Evolutionary conservation across 2,329 filamentous ascomycete species (phyloP).

Genomic region (Colletotrichum kahawae): DNA sequence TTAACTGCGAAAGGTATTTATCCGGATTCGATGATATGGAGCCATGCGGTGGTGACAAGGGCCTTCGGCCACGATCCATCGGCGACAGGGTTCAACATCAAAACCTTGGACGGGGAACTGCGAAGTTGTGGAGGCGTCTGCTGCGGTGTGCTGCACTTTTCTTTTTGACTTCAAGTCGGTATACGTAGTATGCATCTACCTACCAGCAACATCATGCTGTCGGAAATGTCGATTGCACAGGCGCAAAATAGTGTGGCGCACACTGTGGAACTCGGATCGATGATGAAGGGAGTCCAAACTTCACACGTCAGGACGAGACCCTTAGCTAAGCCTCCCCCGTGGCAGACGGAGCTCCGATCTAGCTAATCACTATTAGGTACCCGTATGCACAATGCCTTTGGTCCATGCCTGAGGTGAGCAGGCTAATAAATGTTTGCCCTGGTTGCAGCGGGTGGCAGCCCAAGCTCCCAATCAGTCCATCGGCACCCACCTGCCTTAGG

Average conservation of each 20-base stretch:
- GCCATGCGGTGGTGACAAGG: background rate
- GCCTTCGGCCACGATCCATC: background rate
- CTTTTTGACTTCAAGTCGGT: background rate
- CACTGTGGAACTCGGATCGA: background rate
- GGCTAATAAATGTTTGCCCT: background rate
- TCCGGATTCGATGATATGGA: background rate
- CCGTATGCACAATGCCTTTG: background rate
- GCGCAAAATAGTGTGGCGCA: background rate
- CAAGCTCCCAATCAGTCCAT: background rate
- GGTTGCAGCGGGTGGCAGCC: constrained; percentile 1
- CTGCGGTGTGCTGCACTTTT: background rate
- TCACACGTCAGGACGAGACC: background rate
- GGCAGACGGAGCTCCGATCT: background rate
- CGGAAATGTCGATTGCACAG: background rate
- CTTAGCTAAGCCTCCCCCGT: background rate
- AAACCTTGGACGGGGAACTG: background rate
- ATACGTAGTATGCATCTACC: background rate
- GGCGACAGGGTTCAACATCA: background rate
- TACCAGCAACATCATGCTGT: background rate
- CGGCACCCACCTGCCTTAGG: background rate
- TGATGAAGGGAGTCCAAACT: background rate
- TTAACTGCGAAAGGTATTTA: background rate
- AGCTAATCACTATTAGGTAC: background rate
- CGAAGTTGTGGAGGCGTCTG: background rate
- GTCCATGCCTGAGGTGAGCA: background rate